These are phyloP conservation scores for Calophaca sinica DNA, from an alignment of 306 rosid species.

Conservation along the genomic window DNA sequence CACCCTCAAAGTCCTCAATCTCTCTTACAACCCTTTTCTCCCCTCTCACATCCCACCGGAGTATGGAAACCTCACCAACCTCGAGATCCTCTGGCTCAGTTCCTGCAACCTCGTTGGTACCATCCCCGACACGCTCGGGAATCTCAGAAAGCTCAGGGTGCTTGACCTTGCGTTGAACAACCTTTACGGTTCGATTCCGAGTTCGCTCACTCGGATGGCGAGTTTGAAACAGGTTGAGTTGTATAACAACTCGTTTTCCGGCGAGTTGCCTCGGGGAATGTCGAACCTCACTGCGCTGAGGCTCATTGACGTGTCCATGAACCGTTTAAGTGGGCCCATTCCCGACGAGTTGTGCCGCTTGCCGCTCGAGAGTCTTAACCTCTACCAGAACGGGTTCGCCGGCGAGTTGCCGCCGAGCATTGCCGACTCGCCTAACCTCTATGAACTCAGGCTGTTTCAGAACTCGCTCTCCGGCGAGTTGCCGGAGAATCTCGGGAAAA, in stretches of 20 bases:
- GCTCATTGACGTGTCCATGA: conserved; percentile 80
- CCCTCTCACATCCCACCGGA: conserved; percentile 74
- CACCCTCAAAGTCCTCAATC: conserved; percentile 71
- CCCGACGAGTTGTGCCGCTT: conserved; percentile 72
- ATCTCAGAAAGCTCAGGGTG: conserved; percentile 56
- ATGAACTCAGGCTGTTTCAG: conserved; percentile 67
- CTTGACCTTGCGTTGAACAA: conserved; percentile 73
- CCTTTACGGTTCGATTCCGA: conserved; percentile 68
- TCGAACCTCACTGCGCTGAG: conserved; percentile 69
- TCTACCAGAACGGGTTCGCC: conserved; percentile 71
- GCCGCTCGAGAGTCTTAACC: conserved; percentile 75
- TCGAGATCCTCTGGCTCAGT: conserved; percentile 74
- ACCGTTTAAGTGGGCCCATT: conserved; percentile 61
- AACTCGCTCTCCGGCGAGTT: conserved; percentile 69
- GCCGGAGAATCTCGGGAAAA: conserved; percentile 69
- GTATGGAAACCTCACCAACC: conserved; percentile 70
- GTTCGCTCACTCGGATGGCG: conserved; percentile 54
- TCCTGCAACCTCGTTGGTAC: conserved; percentile 68
- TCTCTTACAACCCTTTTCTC: conserved; percentile 75
- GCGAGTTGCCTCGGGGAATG: conserved; percentile 70
- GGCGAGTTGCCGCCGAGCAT: conserved; percentile 75
- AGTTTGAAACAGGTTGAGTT: conserved; percentile 76
- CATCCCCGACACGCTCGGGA: conserved; percentile 74
- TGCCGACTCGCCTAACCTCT: conserved; percentile 63
- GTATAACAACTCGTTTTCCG: conserved; percentile 79